Evolutionary conservation across 1,284 basidiomycete species (phyloP).

Genomic region (Xerocomus nothofagi): DNA sequence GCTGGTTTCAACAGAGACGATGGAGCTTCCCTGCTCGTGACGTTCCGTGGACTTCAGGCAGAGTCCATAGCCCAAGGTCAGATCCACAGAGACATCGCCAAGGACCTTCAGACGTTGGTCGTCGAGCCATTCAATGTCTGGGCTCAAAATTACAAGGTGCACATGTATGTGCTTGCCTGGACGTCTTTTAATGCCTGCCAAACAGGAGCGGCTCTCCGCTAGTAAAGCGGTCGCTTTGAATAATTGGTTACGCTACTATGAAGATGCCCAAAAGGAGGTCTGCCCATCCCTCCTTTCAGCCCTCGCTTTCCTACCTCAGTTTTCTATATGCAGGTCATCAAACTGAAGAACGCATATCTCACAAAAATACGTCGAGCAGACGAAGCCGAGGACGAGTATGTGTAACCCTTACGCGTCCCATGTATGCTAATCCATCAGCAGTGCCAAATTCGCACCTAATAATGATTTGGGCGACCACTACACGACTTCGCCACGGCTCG

Average conservation of each 20-base stretch:
- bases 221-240: conserved; percentile 62
- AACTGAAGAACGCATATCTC: conserved; percentile 77
- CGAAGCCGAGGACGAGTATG: conserved; percentile 89
- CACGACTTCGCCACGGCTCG: conserved; percentile 69
- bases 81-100: conserved; percentile 63
- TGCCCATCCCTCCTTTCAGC: conserved; percentile 11
- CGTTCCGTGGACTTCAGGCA: conserved; percentile 75
- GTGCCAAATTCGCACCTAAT: conserved; percentile 83
- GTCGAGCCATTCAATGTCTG: conserved; percentile 74
- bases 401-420: conserved; percentile 17
- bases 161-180: conserved; percentile 9
- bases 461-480: conserved; percentile 63
- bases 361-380: conserved; percentile 78
- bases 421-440: conserved; percentile 30
- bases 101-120: conserved; percentile 66
- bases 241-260: conserved; percentile 71
- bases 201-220: conserved; percentile 57
- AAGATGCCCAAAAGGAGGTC: conserved; percentile 61
- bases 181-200: conserved; percentile 4
- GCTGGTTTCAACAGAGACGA: conserved; percentile 75
- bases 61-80: conserved; percentile 68
- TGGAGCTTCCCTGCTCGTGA: conserved; percentile 73
- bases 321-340: conserved; percentile 45
- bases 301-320: not conserved
- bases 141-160: conserved; percentile 67